A percentile compares a stretch with the other conserved stretches of the same genome.
phyloP scores from a whole-genome alignment of 345 rosid genomes.

The Anastatica hierochuntica region DNA sequence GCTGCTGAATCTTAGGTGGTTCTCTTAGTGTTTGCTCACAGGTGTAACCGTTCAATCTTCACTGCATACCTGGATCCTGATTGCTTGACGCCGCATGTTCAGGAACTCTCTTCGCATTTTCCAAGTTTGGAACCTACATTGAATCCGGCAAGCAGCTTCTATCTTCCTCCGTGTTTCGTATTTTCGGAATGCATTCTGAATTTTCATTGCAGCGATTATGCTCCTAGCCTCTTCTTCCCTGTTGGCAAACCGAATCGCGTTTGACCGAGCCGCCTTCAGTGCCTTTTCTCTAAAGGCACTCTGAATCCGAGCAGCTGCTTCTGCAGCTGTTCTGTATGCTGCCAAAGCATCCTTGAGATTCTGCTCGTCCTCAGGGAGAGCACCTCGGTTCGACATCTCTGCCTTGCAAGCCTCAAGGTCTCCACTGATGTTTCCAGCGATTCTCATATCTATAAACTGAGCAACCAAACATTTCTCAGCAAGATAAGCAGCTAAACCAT shows the following conservation, averaged over 20 bases:
- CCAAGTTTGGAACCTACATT: conserved; percentile 85
- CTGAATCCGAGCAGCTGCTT: conserved; percentile 91
- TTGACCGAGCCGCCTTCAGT: conserved; percentile 46
- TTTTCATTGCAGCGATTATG: conserved; percentile 89
- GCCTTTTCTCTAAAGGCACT: conserved; percentile 82
- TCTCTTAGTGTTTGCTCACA: neutral
- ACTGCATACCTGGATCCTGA: conserved; percentile 68
- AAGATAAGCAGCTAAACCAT: conserved; percentile 84
- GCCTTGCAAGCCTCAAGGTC: conserved; percentile 39
- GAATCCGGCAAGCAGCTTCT: conserved; percentile 84
- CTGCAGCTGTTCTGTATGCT: conserved; percentile 84
- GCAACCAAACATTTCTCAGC: conserved; percentile 80
- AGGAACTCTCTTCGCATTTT: conserved; percentile 68
- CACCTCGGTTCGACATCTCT: conserved; percentile 25
- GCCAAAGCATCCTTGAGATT: conserved; percentile 68
- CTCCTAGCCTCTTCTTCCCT: conserved; percentile 62
- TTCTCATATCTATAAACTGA: conserved; percentile 66
- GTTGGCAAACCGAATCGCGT: conserved; percentile 33
- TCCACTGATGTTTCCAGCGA: conserved; percentile 82
- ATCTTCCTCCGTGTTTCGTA: conserved; percentile 51
- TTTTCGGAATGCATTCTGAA: conserved; percentile 90
- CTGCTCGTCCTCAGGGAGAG: conserved; percentile 53
- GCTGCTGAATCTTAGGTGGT: too few relatives aligned
- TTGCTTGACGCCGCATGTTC: conserved; percentile 57
- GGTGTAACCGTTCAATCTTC: too few relatives aligned